Evolutionary conservation across 176 grass and related monocot genomes (phyloP), one percentile per base, ranked within the genome.

Genomic region (Bromus sterilis): DNA sequence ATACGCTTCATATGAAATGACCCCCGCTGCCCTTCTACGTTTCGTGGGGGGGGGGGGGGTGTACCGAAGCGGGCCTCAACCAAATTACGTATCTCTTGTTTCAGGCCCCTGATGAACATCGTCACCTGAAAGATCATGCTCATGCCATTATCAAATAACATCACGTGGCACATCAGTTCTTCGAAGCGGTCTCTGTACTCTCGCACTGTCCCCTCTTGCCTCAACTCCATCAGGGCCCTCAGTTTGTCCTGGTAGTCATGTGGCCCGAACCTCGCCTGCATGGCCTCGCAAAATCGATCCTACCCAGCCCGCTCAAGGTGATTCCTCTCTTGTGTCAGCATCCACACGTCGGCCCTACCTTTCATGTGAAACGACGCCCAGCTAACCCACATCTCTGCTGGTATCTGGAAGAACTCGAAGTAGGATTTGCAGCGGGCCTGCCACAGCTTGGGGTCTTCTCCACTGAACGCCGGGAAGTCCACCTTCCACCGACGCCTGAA

Each of bases 371-470:
- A 55, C 20, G 72, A 75, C 21, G 46, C 48, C 72, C 48, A 75
- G 5, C 20, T 6, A 33, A 75, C 72, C 46, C 48, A 56, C 72
- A 75, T 16, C 30, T 75, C 48, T 48, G 4, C 21, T 24, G 72
- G 72, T 31, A 75, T 75, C 46, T 32, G 8, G 72, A 56, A 75
- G 72, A 75, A 75, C 48, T 75, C 30, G 30, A 75, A 75, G 72
- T 36, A 75, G 48, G 20, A 35, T 35, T 33, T 56, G 72, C 72
- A 75, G 11, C 32, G 20, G 9, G 13, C 20, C 30, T 55, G 48
- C 72, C 72, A 75, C 30, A 75, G 31, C 10, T 32, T 56, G 20
- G 70, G 72, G 11, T 35, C 48, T 24, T 32, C 21, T 51, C 46
- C 72, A 51, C 31, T 75, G 31, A 75, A 75, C 11, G 72, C 49